phyloP scores from a whole-genome alignment of 2,329 filamentous ascomycete species.

The Colletotrichum spinosum region DNA sequence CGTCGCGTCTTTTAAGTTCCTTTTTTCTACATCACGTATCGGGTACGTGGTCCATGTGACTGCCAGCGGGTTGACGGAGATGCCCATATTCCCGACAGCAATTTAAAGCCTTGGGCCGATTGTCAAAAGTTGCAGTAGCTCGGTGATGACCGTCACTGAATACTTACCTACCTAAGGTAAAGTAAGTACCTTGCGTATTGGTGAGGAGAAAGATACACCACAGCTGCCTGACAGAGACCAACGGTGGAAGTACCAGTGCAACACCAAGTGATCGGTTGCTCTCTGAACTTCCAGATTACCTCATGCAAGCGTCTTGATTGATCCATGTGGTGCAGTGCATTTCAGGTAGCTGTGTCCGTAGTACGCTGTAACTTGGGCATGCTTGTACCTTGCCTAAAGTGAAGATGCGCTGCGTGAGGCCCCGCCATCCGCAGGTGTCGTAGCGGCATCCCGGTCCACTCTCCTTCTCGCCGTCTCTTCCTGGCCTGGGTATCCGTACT shows the following conservation, averaged over 20 bases:
- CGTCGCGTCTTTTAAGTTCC: slow-evolving; percentile 13
- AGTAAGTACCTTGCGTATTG: too few species aligned
- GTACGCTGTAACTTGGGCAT: neutral
- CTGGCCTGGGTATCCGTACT: slow-evolving; percentile 34
- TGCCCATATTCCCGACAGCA: too few species aligned
- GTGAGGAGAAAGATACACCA: too few species aligned
- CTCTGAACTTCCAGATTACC: too few species aligned
- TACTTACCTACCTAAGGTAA: too few species aligned
- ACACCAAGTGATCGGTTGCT: too few species aligned
- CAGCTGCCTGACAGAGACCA: too few species aligned
- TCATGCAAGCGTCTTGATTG: neutral
- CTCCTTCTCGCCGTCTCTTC: neutral
- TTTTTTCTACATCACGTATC: neutral
- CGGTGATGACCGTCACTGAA: too few species aligned
- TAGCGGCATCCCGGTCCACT: slow-evolving; percentile 33
- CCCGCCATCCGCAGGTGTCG: slow-evolving; percentile 37
- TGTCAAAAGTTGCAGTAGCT: too few species aligned
- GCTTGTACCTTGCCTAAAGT: too few species aligned
- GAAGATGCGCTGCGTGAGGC: slow-evolving; percentile 14
- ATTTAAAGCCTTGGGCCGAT: too few species aligned
- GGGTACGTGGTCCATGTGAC: slow-evolving; percentile 2
- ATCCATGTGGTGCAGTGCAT: slow-evolving; percentile 10
- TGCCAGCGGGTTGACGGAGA: slow-evolving; percentile 16
- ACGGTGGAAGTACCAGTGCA: too few species aligned
- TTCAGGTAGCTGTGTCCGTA: slow-evolving; percentile 7